phyloP scores from a whole-genome alignment of 495 filamentous ascomycete genomes.

The Penicillium cosmopolitanum region DNA sequence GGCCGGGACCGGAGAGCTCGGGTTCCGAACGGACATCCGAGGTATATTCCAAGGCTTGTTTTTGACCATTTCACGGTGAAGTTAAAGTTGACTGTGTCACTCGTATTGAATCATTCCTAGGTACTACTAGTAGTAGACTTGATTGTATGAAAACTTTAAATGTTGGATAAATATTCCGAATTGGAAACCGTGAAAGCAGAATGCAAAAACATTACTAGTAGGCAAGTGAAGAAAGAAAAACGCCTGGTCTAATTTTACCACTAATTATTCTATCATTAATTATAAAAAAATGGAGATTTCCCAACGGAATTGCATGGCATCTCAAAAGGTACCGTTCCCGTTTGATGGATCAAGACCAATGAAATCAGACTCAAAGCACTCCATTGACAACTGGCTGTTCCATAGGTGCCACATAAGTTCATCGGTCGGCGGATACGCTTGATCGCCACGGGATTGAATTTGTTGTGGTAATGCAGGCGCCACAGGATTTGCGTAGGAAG shows the following conservation, averaged over 20 bases:
- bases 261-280: neutral
- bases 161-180: too few relatives aligned
- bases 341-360: slow-evolving; percentile 1
- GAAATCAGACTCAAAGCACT: slow-evolving; percentile 26
- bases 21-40: neutral
- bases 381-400: slow-evolving; percentile 32
- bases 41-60: neutral
- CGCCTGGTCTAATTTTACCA: neutral
- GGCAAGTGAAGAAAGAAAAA: too few relatives aligned
- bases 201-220: too few relatives aligned
- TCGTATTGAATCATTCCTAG: too few relatives aligned
- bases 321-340: neutral
- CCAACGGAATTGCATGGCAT: neutral
- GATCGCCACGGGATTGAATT: slow-evolving; percentile 5
- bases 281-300: neutral
- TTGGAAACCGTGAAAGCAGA: too few relatives aligned
- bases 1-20: neutral
- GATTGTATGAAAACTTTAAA: too few relatives aligned
- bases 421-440: slow-evolving; percentile 19
- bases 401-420: slow-evolving; percentile 37
- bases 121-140: too few relatives aligned
- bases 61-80: too few relatives aligned
- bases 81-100: neutral
- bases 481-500: neutral
- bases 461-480: neutral